Base-by-base conservation (phyloP, 1,284 basidiomycete genomes). In the Cryptococcus sp. region DNA sequence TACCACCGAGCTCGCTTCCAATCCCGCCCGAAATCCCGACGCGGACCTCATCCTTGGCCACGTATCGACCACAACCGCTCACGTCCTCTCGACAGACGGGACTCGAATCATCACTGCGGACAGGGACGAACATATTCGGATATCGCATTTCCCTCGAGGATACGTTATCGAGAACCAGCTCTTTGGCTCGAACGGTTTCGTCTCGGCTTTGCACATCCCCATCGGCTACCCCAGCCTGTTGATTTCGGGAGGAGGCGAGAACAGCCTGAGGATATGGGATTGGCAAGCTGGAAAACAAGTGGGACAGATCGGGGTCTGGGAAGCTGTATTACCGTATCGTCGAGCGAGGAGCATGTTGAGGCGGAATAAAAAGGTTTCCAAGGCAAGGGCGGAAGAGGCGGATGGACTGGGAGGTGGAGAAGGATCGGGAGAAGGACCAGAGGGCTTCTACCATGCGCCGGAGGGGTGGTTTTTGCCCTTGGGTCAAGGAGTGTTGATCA, bases 71-170 rank as follows among this genome's bases (percentile, higher is more conserved):
- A 73, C 95, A 47, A 92, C 85, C 4, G 72, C 79, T 1, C 82
- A 87, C 64, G 60, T 83, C 35, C 78, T 93, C 45, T 79, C 83
- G 0, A 64, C 69, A 0, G 82, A 87, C 62, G 82, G 84, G 54
- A 78, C 78, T 49, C 83, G 79, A 62, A 82, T 97, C 61, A 78
- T 94, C 58, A 88, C 89, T 0, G 85, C 87, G 0, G 92, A 95
- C 67, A 75, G 92, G 39, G 92, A 95, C 64, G 92, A 95, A 66
- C 92, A 95, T 66, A 85, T 97, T 46, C 79, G 92, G 45, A 79
- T 93, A n/a, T 90, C 86, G 62, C 82, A 86, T 79, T 95, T 81
- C 65, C 92, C 92, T 0, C 76, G 85, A 51, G 85, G 88, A 12
- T 86, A 85, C 59, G 80, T 81, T 31, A 85, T 94, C 50, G 87